These are phyloP conservation scores for Panicum miliaceum DNA, from an alignment of 176 grass and related monocot species.

Conservation along the genomic window DNA sequence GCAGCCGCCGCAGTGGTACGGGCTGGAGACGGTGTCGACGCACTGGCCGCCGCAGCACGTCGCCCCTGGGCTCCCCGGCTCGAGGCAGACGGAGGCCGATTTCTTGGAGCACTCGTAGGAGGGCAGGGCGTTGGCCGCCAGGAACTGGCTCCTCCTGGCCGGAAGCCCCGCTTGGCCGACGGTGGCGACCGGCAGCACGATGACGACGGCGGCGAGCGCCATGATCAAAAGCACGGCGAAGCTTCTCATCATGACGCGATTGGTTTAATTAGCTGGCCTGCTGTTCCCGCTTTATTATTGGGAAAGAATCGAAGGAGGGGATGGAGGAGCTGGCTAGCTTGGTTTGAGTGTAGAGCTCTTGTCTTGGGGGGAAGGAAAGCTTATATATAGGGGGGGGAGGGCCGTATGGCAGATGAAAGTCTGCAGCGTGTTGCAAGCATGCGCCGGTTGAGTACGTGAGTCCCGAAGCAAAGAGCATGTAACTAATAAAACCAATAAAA, in stretches of 20 bases:
- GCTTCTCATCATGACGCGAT: not conserved
- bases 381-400: slow-evolving; percentile 4
- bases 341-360: not conserved
- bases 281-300: not conserved
- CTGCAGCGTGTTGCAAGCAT: not conserved
- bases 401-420: not conserved
- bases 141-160: slow-evolving; percentile 31
- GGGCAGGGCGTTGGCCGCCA: not conserved
- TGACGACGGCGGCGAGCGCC: not conserved
- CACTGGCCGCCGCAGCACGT: slow-evolving; percentile 45
- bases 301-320: not conserved
- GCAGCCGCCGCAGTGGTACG: slow-evolving; percentile 36
- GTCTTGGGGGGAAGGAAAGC: not conserved
- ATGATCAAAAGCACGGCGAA: not conserved
- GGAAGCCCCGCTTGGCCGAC: not conserved
- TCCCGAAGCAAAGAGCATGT: slow-evolving; percentile 16
- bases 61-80: slow-evolving; percentile 15
- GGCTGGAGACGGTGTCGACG: slow-evolving; percentile 25
- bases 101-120: slow-evolving; percentile 27
- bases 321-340: not conserved
- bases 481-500: not conserved
- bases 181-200: not conserved
- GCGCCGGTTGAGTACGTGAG: not conserved
- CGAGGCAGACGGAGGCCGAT: slow-evolving; percentile 36
- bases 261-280: not conserved